phyloP scores from a whole-genome alignment of 305 asterid genomes.

The Coffea humblotiana region DNA sequence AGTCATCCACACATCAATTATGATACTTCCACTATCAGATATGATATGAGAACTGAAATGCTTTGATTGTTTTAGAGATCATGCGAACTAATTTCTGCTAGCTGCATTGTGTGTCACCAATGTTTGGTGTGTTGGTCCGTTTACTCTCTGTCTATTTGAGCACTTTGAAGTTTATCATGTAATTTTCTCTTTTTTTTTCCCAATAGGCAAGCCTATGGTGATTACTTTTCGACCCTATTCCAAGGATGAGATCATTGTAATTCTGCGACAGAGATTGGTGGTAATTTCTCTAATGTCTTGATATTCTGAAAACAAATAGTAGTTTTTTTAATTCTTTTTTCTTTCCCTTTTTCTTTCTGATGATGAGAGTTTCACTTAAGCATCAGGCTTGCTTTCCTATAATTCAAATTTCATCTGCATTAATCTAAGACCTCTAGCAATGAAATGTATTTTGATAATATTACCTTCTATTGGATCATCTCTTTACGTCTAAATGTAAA shows the following conservation, averaged over 20 bases:
- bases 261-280: constrained; percentile 75
- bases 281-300: constrained; percentile 38
- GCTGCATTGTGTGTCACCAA: background rate
- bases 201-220: constrained; percentile 85
- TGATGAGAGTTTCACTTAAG: background rate
- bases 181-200: constrained; percentile 13
- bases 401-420: background rate
- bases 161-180: background rate
- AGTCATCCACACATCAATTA: background rate
- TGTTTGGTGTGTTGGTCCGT: background rate
- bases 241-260: constrained; percentile 80
- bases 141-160: background rate
- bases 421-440: background rate
- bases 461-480: background rate
- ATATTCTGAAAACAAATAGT: background rate
- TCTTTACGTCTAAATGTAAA: background rate
- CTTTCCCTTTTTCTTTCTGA: background rate
- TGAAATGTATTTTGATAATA: background rate
- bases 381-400: background rate
- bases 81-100: background rate
- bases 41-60: background rate
- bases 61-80: background rate
- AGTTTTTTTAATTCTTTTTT: background rate
- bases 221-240: constrained; percentile 85
- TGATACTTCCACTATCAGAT: background rate